Conservation (phyloP, 108 stramenopile genomes). For the Fragilaria crotonensis region DNA sequence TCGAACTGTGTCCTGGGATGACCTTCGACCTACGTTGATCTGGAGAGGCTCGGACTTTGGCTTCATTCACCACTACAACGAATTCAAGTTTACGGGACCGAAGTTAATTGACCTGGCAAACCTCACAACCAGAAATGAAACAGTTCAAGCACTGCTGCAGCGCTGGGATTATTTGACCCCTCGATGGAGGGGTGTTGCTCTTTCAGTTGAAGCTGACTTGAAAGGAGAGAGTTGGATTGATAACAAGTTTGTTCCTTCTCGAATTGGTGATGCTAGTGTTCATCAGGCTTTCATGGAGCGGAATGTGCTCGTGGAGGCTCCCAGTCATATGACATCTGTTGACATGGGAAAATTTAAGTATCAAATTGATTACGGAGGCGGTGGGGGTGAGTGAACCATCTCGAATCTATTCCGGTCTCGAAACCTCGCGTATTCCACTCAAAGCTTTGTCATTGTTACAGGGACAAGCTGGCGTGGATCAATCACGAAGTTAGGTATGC, state of each 20-base stretch:
- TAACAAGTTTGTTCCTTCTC: too few species aligned
- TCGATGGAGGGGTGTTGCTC: background rate
- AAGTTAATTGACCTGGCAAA: background rate
- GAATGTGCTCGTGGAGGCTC: too few species aligned
- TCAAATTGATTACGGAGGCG: constrained; percentile 44
- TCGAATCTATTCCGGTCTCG: too few species aligned
- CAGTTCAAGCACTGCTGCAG: background rate
- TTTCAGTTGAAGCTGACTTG: background rate
- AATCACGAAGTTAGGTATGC: too few species aligned
- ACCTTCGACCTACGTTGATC: background rate
- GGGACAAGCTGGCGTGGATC: too few species aligned
- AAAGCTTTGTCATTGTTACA: too few species aligned
- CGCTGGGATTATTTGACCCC: background rate
- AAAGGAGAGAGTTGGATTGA: too few species aligned
- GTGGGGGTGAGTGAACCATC: too few species aligned
- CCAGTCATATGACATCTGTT: background rate
- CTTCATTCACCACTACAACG: background rate
- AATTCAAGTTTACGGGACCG: background rate
- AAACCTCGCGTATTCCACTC: too few species aligned
- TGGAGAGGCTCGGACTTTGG: constrained; percentile 5
- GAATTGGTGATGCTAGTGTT: too few species aligned
- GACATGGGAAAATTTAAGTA: constrained; percentile 24
- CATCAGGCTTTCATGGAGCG: too few species aligned
- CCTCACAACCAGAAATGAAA: background rate
- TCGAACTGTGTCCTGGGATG: background rate